Evolutionary conservation across 176 grass and related monocot species (phyloP), one percentile per base, ranked within the genome.

Genomic region (Oropetium thomaeum): DNA sequence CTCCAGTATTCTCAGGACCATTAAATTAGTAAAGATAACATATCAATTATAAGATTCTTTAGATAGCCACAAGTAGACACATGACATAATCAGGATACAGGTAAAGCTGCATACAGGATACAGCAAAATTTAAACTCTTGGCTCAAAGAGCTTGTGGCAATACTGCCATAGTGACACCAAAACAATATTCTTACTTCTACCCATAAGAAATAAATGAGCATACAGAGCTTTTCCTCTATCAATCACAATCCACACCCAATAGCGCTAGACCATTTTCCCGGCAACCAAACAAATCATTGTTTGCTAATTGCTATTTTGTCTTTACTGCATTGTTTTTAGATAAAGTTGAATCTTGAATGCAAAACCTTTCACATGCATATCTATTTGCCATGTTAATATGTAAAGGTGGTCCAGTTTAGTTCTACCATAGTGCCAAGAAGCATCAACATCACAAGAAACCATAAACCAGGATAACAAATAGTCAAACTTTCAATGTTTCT

Each of bases 321-420:
- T 53, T 53, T 59, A 48, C 37, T 67, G 47, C 15, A 37, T 48
- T 8, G 4, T 67, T 67, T 55, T 26, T 8, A 61, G 66, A 13
- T 6, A 66, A 70, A 57, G 22, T 70, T 16, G 16, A 42, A 86
- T 63, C n/a, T n/a, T n/a, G n/a, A n/a, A n/a, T n/a, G n/a, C n/a
- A 8, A 4, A 71, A 34, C 22, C 61, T 12, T 42, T 11, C 35
- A 38, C 35, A 38, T 17, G 45, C 45, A 49, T 20, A 49, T 4
- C 45, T 49, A 58, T 44, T 17, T 43, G 33, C 15, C 48, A 59
- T 1, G 0, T 0, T 8, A 63, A 42, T 75, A 32, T 44, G 20
- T 27, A 57, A 57, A 57, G 69, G 69, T 49, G n/a, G n/a, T 15
- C 13, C 17, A 67, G 40, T 80, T 39, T 3, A 23, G 62, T 37